phyloP scores from a whole-genome alignment of 1,139 yeast species.

The Yamadazyma jaroonii region DNA sequence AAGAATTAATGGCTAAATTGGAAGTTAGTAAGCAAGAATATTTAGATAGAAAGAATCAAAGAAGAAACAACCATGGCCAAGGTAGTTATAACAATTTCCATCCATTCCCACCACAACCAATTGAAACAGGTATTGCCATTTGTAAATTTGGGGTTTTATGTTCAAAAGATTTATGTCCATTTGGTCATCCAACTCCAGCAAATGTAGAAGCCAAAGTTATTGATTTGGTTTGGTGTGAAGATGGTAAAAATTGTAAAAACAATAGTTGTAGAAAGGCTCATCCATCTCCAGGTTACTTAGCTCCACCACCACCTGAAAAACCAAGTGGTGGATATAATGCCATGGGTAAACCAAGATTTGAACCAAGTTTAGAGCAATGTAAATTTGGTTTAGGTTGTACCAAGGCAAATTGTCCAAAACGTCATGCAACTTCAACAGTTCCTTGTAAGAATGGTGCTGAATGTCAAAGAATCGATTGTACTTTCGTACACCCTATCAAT shows the following conservation, averaged over 20 bases:
- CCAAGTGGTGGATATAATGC: background rate
- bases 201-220: constrained; percentile 69
- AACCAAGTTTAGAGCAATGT: constrained; percentile 70
- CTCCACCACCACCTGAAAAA: constrained; percentile 19
- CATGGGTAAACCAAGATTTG: constrained; percentile 14
- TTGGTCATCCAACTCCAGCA: constrained; percentile 90
- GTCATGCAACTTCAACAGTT: constrained; percentile 75
- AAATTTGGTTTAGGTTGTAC: constrained; percentile 75
- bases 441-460: constrained; percentile 79
- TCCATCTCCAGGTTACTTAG: constrained; percentile 61
- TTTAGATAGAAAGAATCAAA: constrained; percentile 32
- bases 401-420: constrained; percentile 71
- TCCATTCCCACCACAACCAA: constrained; percentile 26
- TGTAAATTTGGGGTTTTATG: constrained; percentile 80
- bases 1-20: constrained; percentile 61
- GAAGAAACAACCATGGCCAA: background rate
- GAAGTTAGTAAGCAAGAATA: constrained; percentile 56
- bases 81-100: constrained; percentile 6
- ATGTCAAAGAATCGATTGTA: constrained; percentile 78
- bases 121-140: constrained; percentile 42
- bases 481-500: constrained; percentile 74
- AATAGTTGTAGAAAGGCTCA: constrained; percentile 69
- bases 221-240: constrained; percentile 73
- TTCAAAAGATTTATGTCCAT: constrained; percentile 75
- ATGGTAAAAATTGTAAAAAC: constrained; percentile 63